Conservation (phyloP, 108 stramenopile genomes). For the Pelagomonas calceolata region DNA sequence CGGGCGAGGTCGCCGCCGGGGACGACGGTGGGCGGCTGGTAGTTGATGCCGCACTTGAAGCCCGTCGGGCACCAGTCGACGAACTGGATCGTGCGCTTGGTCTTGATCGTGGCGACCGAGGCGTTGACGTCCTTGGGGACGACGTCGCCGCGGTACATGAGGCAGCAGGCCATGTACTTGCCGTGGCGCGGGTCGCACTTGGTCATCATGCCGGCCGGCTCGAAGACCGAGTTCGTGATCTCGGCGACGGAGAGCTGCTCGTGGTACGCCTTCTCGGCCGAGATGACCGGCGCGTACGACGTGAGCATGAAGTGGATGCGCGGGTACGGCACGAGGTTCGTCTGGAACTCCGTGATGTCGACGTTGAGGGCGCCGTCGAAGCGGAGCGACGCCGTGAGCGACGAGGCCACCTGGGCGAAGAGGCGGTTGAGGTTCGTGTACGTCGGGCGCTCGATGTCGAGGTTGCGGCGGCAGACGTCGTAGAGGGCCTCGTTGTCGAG, state of each 20-base stretch:
- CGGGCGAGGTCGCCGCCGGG: conserved; percentile 89
- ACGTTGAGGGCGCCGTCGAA: conserved; percentile 91
- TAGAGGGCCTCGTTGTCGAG: conserved; percentile 90
- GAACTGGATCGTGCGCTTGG: too few species aligned
- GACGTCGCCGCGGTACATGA: too few species aligned
- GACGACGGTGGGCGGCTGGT: conserved; percentile 81
- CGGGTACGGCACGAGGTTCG: conserved; percentile 90
- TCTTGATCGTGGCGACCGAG: too few species aligned
- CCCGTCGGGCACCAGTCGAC: too few species aligned
- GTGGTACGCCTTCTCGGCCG: conserved; percentile 80
- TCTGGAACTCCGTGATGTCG: conserved; percentile 91
- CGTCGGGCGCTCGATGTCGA: conserved; percentile 79
- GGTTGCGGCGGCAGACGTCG: conserved; percentile 86
- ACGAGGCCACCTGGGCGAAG: conserved; percentile 83
- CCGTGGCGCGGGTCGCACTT: conserved; percentile 96
- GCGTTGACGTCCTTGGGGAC: too few species aligned
- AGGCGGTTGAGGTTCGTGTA: conserved; percentile 88
- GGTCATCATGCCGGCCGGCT: conserved; percentile 84
- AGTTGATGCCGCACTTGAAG: too few species aligned
- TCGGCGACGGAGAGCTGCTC: conserved; percentile 82
- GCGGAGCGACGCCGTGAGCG: conserved; percentile 82
- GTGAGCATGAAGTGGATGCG: conserved; percentile 90
- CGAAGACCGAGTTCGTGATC: conserved; percentile 86
- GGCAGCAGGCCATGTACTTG: too few species aligned
- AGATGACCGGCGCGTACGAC: conserved; percentile 83